These are phyloP conservation scores for Hymenoscyphus salicellus DNA, from an alignment of 2,329 filamentous ascomycete species.

Conservation along the genomic window DNA sequence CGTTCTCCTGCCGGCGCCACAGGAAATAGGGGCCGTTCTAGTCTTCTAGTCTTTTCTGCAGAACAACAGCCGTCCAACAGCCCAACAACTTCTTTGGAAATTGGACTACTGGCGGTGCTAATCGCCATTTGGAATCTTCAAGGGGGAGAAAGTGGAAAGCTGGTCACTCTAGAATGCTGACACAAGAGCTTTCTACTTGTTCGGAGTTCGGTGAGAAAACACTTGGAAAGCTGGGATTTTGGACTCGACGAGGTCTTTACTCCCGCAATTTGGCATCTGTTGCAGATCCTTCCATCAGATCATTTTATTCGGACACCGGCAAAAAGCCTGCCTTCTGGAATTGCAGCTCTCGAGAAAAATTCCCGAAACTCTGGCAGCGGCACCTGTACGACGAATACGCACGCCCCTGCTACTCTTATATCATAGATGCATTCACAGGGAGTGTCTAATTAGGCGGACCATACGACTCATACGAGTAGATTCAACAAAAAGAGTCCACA, in stretches of 20 bases:
- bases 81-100: background rate
- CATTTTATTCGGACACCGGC: background rate
- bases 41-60: background rate
- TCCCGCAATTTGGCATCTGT: background rate
- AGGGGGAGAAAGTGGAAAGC: background rate
- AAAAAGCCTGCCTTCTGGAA: background rate
- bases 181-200: too few relatives aligned
- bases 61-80: background rate
- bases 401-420: background rate
- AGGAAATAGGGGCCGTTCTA: background rate
- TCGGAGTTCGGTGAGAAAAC: too few relatives aligned
- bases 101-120: background rate
- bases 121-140: background rate
- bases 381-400: background rate
- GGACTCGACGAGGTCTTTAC: background rate
- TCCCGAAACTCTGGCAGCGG: conserved; percentile 6
- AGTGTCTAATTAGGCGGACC: background rate
- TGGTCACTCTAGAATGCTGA: background rate
- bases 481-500: background rate
- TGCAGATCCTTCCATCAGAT: background rate
- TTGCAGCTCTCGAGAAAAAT: background rate
- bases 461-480: conserved; percentile 2
- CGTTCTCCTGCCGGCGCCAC: conserved; percentile 2
- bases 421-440: conserved; percentile 3
- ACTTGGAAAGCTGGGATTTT: too few relatives aligned